Conservation (phyloP, 257 asterid species). For the Nyctanthes arbortristis region DNA sequence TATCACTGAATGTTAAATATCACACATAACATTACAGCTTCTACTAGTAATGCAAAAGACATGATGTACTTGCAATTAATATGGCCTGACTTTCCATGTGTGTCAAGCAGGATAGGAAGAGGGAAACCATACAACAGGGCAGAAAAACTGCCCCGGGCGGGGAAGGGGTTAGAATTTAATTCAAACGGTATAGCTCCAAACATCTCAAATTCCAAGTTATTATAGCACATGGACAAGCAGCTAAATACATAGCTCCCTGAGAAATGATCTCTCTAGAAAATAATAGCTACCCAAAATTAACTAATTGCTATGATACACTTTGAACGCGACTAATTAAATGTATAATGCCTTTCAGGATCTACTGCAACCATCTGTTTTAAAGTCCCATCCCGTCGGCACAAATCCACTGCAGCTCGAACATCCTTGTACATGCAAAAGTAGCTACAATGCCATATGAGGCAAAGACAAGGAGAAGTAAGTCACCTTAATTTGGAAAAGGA, state of each 20-base stretch:
- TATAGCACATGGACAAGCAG: neutral
- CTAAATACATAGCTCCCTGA: neutral
- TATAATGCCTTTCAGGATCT: constrained; percentile 78
- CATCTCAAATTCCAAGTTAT: constrained; percentile 3
- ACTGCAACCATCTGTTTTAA: constrained; percentile 88
- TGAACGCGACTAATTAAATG: constrained; percentile 15
- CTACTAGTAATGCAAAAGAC: neutral
- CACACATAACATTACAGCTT: neutral
- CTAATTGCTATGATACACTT: constrained; percentile 13
- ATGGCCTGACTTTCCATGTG: neutral
- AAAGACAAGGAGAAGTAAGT: constrained; percentile 27
- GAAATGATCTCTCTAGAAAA: neutral
- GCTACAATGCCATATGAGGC: constrained; percentile 45
- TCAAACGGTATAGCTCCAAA: constrained; percentile 15
- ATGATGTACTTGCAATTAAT: constrained; percentile 2
- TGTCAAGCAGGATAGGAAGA: constrained; percentile 1
- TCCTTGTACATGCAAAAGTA: constrained; percentile 78
- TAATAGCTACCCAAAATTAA: no score
- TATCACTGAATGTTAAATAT: no score
- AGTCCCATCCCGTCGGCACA: constrained; percentile 99
- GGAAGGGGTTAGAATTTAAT: no score
- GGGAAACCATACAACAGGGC: neutral
- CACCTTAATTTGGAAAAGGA: neutral
- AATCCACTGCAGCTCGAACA: constrained; percentile 98
- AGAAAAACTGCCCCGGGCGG: no score